Evolutionary conservation across 2,329 filamentous ascomycete species (phyloP).

Genomic region (Daldinia sp.): DNA sequence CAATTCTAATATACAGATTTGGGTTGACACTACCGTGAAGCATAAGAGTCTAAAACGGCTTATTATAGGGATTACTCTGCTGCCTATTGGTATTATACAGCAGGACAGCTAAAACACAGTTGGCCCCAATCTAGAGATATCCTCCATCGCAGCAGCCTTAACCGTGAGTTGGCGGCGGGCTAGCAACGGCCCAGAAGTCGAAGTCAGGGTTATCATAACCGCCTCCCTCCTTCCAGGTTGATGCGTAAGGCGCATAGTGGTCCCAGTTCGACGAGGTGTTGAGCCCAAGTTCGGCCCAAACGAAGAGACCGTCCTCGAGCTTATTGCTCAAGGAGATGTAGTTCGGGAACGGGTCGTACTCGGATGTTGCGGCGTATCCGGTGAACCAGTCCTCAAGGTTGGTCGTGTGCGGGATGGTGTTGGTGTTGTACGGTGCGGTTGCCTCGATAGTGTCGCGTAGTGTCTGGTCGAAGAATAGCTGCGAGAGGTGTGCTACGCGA

Average conservation of each 20-base stretch:
- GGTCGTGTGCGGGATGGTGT: conserved; percentile 44
- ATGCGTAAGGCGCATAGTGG: conserved; percentile 42
- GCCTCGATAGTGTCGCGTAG: conserved; percentile 50
- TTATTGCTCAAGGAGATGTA: conserved; percentile 48
- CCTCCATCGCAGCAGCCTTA: conserved; percentile 5
- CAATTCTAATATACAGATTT: no score
- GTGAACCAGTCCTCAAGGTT: conserved; percentile 45
- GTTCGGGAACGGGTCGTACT: conserved; percentile 60
- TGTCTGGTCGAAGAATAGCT: conserved; percentile 53
- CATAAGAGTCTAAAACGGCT: neutral
- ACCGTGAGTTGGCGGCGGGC: conserved; percentile 42
- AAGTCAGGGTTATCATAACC: conserved; percentile 45
- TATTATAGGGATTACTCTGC: neutral
- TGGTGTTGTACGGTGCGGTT: conserved; percentile 50
- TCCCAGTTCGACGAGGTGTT: conserved; percentile 45
- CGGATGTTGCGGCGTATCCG: conserved; percentile 43
- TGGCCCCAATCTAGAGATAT: neutral
- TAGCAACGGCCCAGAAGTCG: conserved; percentile 38
- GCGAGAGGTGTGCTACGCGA: conserved; percentile 52
- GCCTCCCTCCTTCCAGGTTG: conserved; percentile 45
- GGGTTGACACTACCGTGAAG: no score
- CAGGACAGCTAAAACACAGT: neutral
- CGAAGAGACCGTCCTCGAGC: conserved; percentile 40
- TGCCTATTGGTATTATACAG: neutral
- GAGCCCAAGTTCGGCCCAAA: conserved; percentile 45